Evolutionary conservation across 2,329 filamentous ascomycete species (phyloP).

Genomic region (Calonectria honghensis): DNA sequence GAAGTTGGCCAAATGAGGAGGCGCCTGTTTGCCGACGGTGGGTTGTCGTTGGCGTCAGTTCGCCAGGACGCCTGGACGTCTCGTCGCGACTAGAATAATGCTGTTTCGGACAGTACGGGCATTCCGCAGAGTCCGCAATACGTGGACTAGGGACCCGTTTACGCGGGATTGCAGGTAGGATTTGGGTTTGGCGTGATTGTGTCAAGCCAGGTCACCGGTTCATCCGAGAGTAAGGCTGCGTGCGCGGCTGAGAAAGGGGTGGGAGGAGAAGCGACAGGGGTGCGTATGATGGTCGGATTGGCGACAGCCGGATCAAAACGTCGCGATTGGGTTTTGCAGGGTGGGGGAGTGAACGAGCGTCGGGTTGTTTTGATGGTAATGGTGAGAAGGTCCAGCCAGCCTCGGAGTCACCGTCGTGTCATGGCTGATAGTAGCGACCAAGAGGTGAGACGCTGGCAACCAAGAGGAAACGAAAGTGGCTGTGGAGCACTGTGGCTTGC

Average conservation of each 20-base stretch:
- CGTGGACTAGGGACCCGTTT: slow-evolving; percentile 30
- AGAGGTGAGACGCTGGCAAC: slow-evolving; percentile 26
- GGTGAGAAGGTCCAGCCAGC: neutral
- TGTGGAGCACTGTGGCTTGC: slow-evolving; percentile 33
- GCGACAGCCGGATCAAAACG: slow-evolving; percentile 15
- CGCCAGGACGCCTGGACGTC: slow-evolving; percentile 6
- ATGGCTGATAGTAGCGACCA: neutral
- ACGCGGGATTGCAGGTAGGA: slow-evolving; percentile 11
- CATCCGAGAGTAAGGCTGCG: slow-evolving; percentile 26
- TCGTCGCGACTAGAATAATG: neutral
- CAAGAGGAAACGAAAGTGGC: slow-evolving; percentile 27
- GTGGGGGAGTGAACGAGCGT: slow-evolving; percentile 13
- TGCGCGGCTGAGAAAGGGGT: slow-evolving; percentile 26
- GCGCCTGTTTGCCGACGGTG: slow-evolving; percentile 12
- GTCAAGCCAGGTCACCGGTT: slow-evolving; percentile 25
- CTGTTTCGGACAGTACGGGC: slow-evolving; percentile 27
- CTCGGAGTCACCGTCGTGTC: slow-evolving; percentile 19
- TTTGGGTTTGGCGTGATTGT: slow-evolving; percentile 27
- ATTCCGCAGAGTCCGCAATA: slow-evolving; percentile 18
- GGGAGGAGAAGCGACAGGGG: neutral
- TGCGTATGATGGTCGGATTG: slow-evolving; percentile 15
- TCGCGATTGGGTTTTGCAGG: slow-evolving; percentile 2
- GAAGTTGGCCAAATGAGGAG: slow-evolving; percentile 15
- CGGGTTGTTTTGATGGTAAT: slow-evolving; percentile 14
- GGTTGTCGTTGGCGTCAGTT: slow-evolving; percentile 19